Evolutionary conservation across 441 rosid genomes (phyloP).

Genomic region (Arabidopsis lyrata): DNA sequence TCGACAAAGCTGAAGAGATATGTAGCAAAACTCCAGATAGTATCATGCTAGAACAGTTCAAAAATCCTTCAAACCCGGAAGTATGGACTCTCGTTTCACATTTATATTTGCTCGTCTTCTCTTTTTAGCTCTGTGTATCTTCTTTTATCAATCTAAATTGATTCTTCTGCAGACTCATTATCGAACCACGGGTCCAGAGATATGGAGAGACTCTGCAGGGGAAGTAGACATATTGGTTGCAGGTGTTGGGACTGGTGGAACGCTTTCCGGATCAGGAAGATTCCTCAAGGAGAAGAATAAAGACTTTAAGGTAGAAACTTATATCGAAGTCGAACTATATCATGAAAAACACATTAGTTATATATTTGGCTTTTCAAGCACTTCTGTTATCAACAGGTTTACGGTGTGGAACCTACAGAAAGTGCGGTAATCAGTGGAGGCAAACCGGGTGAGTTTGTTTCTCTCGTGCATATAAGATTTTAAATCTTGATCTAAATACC

Average conservation of each 20-base stretch:
- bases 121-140: not conserved
- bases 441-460: slow-evolving; percentile 53
- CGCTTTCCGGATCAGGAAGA: slow-evolving; percentile 74
- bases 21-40: slow-evolving; percentile 63
- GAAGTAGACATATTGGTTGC: slow-evolving; percentile 73
- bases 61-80: slow-evolving; percentile 72
- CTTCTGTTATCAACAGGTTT: slow-evolving; percentile 50
- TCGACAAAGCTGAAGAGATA: slow-evolving; percentile 64
- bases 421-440: slow-evolving; percentile 83
- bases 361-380: not conserved
- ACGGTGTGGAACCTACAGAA: slow-evolving; percentile 76
- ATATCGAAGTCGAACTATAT: not conserved
- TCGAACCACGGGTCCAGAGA: slow-evolving; percentile 87
- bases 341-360: slow-evolving; percentile 12
- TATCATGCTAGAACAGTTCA: slow-evolving; percentile 56
- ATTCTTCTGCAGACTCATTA: slow-evolving; percentile 65
- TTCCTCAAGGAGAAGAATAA: slow-evolving; percentile 82
- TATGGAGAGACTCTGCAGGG: slow-evolving; percentile 83
- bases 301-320: slow-evolving; percentile 60
- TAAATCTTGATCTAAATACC: slow-evolving; percentile 6
- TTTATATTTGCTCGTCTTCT: not conserved
- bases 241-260: slow-evolving; percentile 89
- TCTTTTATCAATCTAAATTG: not conserved
- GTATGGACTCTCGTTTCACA: slow-evolving; percentile 44
- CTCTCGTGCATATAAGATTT: not conserved